Percentiles rank a stretch among this genome's conserved stretches.
phyloP scores from a whole-genome alignment of 2,329 filamentous ascomycete species.

The Epichloe elymi region DNA sequence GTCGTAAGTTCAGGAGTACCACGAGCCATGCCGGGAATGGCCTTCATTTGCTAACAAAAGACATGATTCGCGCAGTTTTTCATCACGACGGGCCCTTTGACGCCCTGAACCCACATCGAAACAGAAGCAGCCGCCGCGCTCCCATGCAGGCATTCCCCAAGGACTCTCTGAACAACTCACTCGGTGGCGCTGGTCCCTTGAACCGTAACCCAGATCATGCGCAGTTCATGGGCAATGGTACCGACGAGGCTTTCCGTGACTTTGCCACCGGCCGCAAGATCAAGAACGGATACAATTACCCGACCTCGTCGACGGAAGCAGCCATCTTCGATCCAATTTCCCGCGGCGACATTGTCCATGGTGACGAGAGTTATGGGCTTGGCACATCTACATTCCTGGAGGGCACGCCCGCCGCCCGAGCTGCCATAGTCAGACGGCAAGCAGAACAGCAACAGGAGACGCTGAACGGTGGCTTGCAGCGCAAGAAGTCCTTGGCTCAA shows the following conservation, averaged over 20 bases:
- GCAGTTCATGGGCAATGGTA: slow-evolving; percentile 68
- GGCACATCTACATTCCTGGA: slow-evolving; percentile 95
- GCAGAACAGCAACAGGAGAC: slow-evolving; percentile 52
- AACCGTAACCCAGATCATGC: slow-evolving; percentile 73
- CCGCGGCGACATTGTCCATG: slow-evolving; percentile 63
- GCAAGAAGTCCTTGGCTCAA: slow-evolving; percentile 92
- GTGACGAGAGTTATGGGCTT: slow-evolving; percentile 68
- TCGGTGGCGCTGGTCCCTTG: slow-evolving; percentile 77
- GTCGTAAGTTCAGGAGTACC: slow-evolving; percentile 45
- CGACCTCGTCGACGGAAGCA: slow-evolving; percentile 22
- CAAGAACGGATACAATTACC: slow-evolving; percentile 15
- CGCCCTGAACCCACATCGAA: slow-evolving; percentile 88
- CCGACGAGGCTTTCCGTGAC: slow-evolving; percentile 77
- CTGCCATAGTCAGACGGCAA: slow-evolving; percentile 63
- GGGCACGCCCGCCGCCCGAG: slow-evolving; percentile 73
- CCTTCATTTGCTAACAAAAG: background rate
- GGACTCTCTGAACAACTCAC: slow-evolving; percentile 79
- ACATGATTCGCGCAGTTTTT: slow-evolving; percentile 52
- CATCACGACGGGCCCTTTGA: slow-evolving; percentile 97
- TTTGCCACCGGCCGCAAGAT: slow-evolving; percentile 38
- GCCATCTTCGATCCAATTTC: slow-evolving; percentile 55
- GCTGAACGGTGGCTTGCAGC: slow-evolving; percentile 49
- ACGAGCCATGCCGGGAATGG: background rate
- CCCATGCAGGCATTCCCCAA: slow-evolving; percentile 96
- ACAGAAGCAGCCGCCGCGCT: slow-evolving; percentile 68